These are phyloP conservation scores for Teratosphaeria zuluensis DNA, from an alignment of 2,329 filamentous ascomycete species.

Conservation along the genomic window DNA sequence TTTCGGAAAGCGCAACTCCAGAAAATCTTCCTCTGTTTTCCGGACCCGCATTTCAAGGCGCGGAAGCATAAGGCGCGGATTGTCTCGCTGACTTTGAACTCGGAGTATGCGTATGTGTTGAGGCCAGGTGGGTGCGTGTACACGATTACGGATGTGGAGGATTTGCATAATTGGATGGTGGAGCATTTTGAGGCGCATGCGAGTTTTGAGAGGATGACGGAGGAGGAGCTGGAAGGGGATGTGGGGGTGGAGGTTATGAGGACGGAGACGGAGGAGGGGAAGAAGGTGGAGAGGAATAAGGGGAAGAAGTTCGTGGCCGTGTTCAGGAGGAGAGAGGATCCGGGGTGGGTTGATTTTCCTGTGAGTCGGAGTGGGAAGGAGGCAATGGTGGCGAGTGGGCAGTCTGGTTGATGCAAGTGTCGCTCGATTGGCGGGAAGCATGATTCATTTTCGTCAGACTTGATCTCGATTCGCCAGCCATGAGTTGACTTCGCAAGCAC, in stretches of 20 bases:
- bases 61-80: constrained; percentile 96
- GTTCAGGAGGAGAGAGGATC: constrained; percentile 72
- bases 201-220: constrained; percentile 62
- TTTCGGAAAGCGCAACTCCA: constrained; percentile 71
- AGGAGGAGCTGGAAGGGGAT: constrained; percentile 44
- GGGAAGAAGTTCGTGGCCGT: constrained; percentile 87
- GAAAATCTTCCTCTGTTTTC: constrained; percentile 96
- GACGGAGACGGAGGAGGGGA: constrained; percentile 87
- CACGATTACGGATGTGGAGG: constrained; percentile 95
- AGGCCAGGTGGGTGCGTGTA: constrained; percentile 79
- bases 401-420: too few species aligned
- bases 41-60: constrained; percentile 95
- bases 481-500: too few species aligned
- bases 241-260: constrained; percentile 65
- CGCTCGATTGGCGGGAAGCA: too few species aligned
- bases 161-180: constrained; percentile 89
- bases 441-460: too few species aligned
- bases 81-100: constrained; percentile 75
- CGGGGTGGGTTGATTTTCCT: constrained; percentile 50
- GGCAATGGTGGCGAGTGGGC: neutral
- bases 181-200: constrained; percentile 69
- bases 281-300: constrained; percentile 86
- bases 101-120: constrained; percentile 86
- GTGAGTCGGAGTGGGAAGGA: neutral
- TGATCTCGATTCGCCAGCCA: too few species aligned